These are phyloP conservation scores for Microdochium trichocladiopsis DNA, from an alignment of 2,329 filamentous ascomycete genomes.

Conservation along the genomic window DNA sequence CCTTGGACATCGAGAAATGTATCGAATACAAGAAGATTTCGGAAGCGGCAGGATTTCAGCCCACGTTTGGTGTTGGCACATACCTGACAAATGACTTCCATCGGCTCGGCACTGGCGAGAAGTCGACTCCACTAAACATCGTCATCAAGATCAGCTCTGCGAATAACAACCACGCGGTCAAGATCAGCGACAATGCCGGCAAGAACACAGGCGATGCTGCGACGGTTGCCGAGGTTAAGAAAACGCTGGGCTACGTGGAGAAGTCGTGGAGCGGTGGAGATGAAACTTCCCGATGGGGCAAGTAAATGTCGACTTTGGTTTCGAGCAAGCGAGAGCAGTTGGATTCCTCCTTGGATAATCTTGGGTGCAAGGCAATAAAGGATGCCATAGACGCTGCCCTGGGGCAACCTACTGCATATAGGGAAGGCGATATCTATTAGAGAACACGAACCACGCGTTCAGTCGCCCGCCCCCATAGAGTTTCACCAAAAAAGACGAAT, in stretches of 20 bases:
- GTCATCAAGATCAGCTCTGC: constrained; percentile 95
- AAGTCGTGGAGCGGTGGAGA: constrained; percentile 77
- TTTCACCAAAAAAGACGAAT: too few relatives aligned
- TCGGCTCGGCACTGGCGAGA: constrained; percentile 64
- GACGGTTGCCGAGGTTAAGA: constrained; percentile 78
- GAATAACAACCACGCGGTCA: constrained; percentile 73
- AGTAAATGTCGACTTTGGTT: too few relatives aligned
- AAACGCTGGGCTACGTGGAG: constrained; percentile 78
- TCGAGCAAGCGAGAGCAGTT: too few relatives aligned
- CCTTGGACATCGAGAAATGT: constrained; percentile 83
- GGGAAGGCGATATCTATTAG: too few relatives aligned
- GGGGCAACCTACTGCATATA: too few relatives aligned
- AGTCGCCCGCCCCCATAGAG: too few relatives aligned
- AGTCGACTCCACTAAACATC: constrained; percentile 90
- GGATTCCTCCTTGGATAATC: too few relatives aligned
- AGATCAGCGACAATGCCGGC: constrained; percentile 83
- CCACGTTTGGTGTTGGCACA: constrained; percentile 90
- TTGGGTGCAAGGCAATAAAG: too few relatives aligned
- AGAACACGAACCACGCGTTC: too few relatives aligned
- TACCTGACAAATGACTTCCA: constrained; percentile 93
- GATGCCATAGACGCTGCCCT: too few relatives aligned
- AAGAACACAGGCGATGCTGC: constrained; percentile 90
- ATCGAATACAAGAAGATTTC: constrained; percentile 83
- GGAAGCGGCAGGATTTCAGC: constrained; percentile 72
- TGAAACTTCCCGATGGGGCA: constrained; percentile 77